Base-by-base conservation (phyloP, 768 basidiomycete genomes). In the Termitomyces sp. region DNA sequence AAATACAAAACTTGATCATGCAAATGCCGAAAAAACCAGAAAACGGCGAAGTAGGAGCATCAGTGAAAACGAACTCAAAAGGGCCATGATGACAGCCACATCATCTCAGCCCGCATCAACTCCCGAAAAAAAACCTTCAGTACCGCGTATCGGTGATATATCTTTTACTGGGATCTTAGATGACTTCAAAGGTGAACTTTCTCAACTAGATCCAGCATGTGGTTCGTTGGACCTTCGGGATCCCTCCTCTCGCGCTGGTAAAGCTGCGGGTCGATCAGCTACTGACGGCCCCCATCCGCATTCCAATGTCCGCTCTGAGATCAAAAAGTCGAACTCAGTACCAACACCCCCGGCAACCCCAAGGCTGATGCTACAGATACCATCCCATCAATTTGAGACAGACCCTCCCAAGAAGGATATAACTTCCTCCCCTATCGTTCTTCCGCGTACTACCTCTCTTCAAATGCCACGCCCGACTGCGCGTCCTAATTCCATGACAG, bases 1-100 rank as follows among this genome's bases (percentile, higher is more conserved):
- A 10, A 60, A 68, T 65, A 36, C 50, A 27, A 50, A 50, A 33
- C 27, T 27, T n/a, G 57, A 57, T 35, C 42, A 60, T 16, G 56
- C 62, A 18, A 59, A 61, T 11, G 66, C 60, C 53, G 64, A 29
- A 53, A 67, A 31, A 63, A 67, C 60, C 47, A 67, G 66, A 58
- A 85, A 86, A 60, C 80, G 86, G 60, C 74, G 89, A 56, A 90
- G 88, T 64, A 81, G 85, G 80, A 91, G 89, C 60, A 81, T 88
- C 49, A 80, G 86, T 48, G 83, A 88, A 63, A 76, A 77, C 7
- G 87, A 88, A 36, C 60, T 80, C 46, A 77, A 81, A 65, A 77
- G 77, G 57, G 65, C 71, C 3, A 66, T 73, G 55, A 52, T 71
- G 2, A 65, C 73, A 43, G 25, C n/a, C 5, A 60, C 74, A 20